phyloP scores from a whole-genome alignment of 2,329 filamentous ascomycete genomes.

The Penicillium oxalicum region DNA sequence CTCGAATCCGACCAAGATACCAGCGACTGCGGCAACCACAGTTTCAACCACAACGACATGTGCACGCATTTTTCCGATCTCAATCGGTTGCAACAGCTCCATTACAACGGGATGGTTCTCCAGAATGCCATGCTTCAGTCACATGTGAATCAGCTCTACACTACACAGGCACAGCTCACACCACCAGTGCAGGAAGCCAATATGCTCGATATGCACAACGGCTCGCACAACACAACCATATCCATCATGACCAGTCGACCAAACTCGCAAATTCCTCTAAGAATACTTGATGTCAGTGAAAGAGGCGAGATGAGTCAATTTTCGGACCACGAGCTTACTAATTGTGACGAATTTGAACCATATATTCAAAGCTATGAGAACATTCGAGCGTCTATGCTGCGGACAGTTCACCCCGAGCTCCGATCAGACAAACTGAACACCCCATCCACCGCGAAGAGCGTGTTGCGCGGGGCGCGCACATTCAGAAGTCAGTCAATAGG shows the following conservation, averaged over 20 bases:
- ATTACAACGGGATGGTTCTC: conserved; percentile 7
- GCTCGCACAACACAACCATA: background rate
- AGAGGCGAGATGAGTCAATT: background rate
- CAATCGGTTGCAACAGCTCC: conserved; percentile 9
- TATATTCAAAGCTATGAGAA: conserved; percentile 4
- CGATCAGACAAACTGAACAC: background rate
- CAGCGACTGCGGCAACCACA: background rate
- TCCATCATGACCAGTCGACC: background rate
- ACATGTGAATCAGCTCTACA: conserved; percentile 4
- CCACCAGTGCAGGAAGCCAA: background rate
- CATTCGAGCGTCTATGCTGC: conserved; percentile 2
- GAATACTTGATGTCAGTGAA: background rate
- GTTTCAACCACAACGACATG: background rate
- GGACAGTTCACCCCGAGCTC: background rate
- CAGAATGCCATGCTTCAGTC: conserved; percentile 6
- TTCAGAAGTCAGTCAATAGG: background rate
- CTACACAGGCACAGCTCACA: background rate
- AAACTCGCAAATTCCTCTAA: background rate
- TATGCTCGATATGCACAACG: background rate
- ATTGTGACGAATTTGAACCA: background rate
- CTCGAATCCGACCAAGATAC: background rate
- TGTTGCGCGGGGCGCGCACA: background rate
- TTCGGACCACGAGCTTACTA: background rate
- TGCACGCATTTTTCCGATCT: background rate
- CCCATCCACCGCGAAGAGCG: background rate